A percentile compares a stretch with the other conserved stretches of the same genome.
phyloP scores from a whole-genome alignment of 1,284 basidiomycete genomes.

The Coniophora puteana region DNA sequence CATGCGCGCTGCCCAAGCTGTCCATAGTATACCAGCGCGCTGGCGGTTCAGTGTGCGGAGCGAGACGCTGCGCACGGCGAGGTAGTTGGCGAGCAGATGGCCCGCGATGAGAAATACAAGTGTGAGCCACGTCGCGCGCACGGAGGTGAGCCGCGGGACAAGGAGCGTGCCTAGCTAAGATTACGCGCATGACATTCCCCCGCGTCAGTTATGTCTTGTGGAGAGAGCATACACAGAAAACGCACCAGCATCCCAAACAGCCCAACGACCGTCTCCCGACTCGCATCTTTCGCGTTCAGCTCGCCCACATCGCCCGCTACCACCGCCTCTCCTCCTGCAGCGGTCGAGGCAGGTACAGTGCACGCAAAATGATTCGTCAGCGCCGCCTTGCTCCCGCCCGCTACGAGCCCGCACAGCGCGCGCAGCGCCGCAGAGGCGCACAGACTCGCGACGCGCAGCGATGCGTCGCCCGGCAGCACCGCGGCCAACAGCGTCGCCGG shows the following conservation, averaged over 20 bases:
- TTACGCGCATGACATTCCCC: background rate
- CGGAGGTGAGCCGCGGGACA: constrained; percentile 50
- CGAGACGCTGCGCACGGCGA: constrained; percentile 52
- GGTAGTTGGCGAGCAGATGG: constrained; percentile 58
- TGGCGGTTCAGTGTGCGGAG: constrained; percentile 59
- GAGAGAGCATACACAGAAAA: background rate
- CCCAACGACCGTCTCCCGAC: constrained; percentile 66
- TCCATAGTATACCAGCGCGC: constrained; percentile 52
- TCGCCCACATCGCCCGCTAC: constrained; percentile 65
- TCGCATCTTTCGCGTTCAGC: constrained; percentile 66
- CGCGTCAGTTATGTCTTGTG: constrained; percentile 8
- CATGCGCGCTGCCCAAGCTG: constrained; percentile 25
- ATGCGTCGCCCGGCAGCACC: constrained; percentile 23
- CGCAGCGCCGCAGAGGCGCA: constrained; percentile 56
- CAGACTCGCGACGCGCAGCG: constrained; percentile 43
- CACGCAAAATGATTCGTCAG: constrained; percentile 67
- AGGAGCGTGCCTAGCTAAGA: constrained; percentile 53
- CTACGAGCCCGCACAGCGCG: constrained; percentile 56
- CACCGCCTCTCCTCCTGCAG: constrained; percentile 22
- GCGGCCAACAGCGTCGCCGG: constrained; percentile 2
- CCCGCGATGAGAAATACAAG: constrained; percentile 47
- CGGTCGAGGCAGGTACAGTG: constrained; percentile 49
- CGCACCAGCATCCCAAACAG: constrained; percentile 64
- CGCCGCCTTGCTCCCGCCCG: constrained; percentile 65
- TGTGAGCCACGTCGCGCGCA: constrained; percentile 44